These are phyloP conservation scores for Takashimella tepidaria DNA, from an alignment of 1,284 basidiomycete genomes.

Conservation along the genomic window DNA sequence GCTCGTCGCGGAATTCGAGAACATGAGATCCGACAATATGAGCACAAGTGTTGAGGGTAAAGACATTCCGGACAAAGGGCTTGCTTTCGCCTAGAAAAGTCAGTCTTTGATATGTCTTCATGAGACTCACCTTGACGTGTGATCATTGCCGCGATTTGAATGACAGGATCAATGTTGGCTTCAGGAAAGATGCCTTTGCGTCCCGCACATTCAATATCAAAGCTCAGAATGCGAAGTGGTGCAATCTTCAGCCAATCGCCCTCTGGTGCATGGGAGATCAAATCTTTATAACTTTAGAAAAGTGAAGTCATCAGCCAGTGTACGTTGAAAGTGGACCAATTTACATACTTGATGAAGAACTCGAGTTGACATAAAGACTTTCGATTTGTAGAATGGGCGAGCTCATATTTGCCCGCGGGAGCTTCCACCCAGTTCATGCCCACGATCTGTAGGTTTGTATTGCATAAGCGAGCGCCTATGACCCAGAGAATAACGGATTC, in stretches of 20 bases:
- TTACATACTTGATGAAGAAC: slow-evolving; percentile 62
- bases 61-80: slow-evolving; percentile 93
- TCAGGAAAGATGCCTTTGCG: slow-evolving; percentile 94
- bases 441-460: slow-evolving; percentile 60
- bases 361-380: slow-evolving; percentile 83
- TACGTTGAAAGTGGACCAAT: not conserved
- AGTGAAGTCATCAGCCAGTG: slow-evolving; percentile 1
- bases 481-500: not conserved
- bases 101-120: slow-evolving; percentile 10
- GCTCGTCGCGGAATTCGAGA: slow-evolving; percentile 73
- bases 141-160: slow-evolving; percentile 97
- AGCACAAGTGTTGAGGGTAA: slow-evolving; percentile 85
- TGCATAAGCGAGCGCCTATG: not conserved
- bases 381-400: slow-evolving; percentile 57
- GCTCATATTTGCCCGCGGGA: slow-evolving; percentile 68
- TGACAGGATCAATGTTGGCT: slow-evolving; percentile 79
- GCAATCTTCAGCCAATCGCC: slow-evolving; percentile 85
- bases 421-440: slow-evolving; percentile 98
- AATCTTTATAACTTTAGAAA: slow-evolving; percentile 62
- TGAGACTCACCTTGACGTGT: slow-evolving; percentile 71
- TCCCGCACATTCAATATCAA: slow-evolving; percentile 96
- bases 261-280: slow-evolving; percentile 83
- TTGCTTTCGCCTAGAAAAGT: slow-evolving; percentile 66
- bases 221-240: slow-evolving; percentile 83
- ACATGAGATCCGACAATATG: slow-evolving; percentile 94